A percentile compares a stretch with the other conserved stretches of the same genome.
Evolutionary conservation across 2,329 filamentous ascomycete species (phyloP).

Genomic region (Fusarium hostae): DNA sequence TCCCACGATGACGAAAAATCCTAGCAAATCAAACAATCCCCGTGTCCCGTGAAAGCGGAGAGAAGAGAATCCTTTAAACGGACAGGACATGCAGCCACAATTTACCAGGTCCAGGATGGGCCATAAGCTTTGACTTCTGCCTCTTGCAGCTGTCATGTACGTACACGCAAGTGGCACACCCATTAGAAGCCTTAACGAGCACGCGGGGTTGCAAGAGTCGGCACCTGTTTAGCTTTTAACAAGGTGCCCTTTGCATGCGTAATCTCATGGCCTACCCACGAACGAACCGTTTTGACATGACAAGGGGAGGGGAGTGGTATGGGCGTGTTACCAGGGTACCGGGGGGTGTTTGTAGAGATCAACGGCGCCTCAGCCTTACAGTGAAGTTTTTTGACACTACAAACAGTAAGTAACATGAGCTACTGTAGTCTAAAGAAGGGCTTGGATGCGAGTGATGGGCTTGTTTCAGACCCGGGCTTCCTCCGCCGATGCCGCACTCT

Average conservation of each 20-base stretch:
- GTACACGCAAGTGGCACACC: background rate
- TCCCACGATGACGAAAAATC: background rate
- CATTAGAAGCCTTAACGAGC: background rate
- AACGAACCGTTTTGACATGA: background rate
- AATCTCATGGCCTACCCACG: background rate
- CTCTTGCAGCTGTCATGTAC: slow-evolving; percentile 1
- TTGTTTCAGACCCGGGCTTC: background rate
- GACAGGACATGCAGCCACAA: background rate
- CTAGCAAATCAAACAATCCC: slow-evolving; percentile 4
- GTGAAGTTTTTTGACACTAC: background rate
- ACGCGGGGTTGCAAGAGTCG: background rate
- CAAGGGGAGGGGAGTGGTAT: background rate
- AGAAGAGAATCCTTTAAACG: slow-evolving; percentile 47
- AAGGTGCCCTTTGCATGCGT: background rate
- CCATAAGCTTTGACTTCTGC: background rate
- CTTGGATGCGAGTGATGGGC: background rate
- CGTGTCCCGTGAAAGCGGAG: slow-evolving; percentile 5
- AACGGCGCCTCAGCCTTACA: background rate
- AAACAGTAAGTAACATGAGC: background rate
- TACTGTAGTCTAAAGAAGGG: background rate
- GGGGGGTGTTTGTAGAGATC: background rate
- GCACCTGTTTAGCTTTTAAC: background rate
- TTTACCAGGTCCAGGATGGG: background rate
- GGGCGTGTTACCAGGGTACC: background rate
- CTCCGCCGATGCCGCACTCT: background rate